Percentiles rank a stretch among this genome's conserved stretches.
phyloP scores from a whole-genome alignment of 371 early-diverging fungal species.

The Rhizoclosmatium hyalinum region DNA sequence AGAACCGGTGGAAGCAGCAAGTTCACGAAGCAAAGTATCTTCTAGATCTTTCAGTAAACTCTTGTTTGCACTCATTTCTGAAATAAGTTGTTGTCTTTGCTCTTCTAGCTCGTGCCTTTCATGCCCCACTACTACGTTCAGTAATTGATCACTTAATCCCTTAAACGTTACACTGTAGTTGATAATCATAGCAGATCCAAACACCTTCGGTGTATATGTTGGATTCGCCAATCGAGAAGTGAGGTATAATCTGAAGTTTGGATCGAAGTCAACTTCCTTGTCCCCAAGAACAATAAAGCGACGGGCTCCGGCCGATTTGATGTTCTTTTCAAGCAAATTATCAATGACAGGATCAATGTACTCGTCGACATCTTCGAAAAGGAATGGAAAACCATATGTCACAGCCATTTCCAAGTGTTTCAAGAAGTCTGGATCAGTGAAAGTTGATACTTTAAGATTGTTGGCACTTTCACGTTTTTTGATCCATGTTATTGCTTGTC shows the following conservation, averaged over 20 bases:
- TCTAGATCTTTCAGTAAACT: constrained; percentile 61
- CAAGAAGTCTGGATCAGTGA: constrained; percentile 67
- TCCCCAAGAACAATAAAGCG: constrained; percentile 66
- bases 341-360: constrained; percentile 72
- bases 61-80: constrained; percentile 66
- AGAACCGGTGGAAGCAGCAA: constrained; percentile 65
- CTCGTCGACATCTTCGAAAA: constrained; percentile 71
- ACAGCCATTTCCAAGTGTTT: constrained; percentile 71
- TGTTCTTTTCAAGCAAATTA: constrained; percentile 67
- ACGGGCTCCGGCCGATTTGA: constrained; percentile 53
- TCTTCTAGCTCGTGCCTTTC: constrained; percentile 68
- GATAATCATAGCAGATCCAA: constrained; percentile 68
- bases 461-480: constrained; percentile 59
- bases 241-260: constrained; percentile 63
- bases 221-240: constrained; percentile 64
- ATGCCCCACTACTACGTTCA: constrained; percentile 67
- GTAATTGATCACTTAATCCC: constrained; percentile 65
- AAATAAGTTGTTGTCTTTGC: constrained; percentile 60
- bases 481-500: constrained; percentile 68
- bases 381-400: constrained; percentile 68
- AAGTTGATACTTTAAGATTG: constrained; percentile 62
- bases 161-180: constrained; percentile 70
- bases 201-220: constrained; percentile 64
- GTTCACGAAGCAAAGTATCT: constrained; percentile 63
- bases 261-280: constrained; percentile 69